Evolutionary conservation across 2,329 filamentous ascomycete genomes (phyloP).

Genomic region (Trichoderma koningiopsis): DNA sequence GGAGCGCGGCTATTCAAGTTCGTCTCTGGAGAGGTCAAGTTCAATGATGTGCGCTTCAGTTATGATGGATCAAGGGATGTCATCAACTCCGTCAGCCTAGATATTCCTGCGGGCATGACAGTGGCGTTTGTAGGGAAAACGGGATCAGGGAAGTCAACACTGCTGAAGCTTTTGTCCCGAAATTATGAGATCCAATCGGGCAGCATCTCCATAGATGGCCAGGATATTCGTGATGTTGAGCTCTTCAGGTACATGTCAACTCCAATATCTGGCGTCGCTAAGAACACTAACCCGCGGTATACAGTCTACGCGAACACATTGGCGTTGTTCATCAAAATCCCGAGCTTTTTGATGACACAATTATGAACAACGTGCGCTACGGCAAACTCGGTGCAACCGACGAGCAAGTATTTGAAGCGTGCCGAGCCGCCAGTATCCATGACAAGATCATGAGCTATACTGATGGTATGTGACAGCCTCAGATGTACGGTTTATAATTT

Average conservation of each 20-base stretch:
- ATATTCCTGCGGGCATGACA: conserved; percentile 54
- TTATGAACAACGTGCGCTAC: conserved; percentile 63
- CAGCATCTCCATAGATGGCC: conserved; percentile 56
- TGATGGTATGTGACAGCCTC: conserved; percentile 42
- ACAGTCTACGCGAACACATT: conserved; percentile 54
- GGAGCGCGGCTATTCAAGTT: conserved; percentile 53
- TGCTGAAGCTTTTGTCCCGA: conserved; percentile 59
- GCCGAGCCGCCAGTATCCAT: conserved; percentile 58
- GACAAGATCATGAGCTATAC: conserved; percentile 59
- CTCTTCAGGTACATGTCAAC: conserved; percentile 45
- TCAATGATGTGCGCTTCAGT: conserved; percentile 58
- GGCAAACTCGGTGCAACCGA: conserved; percentile 56
- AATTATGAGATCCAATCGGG: conserved; percentile 61
- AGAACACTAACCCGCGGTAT: conserved; percentile 28
- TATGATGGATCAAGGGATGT: conserved; percentile 63
- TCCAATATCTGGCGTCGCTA: no score
- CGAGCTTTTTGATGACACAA: conserved; percentile 59
- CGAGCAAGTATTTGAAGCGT: conserved; percentile 57
- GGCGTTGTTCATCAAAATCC: conserved; percentile 60
- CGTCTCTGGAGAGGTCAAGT: conserved; percentile 56
- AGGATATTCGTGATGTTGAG: conserved; percentile 58
- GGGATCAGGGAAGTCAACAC: conserved; percentile 61
- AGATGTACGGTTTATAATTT: background rate
- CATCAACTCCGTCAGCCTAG: conserved; percentile 56
- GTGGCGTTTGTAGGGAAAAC: conserved; percentile 63